These are phyloP conservation scores for Macrophomina pseudophaseolina DNA, from an alignment of 2,329 filamentous ascomycete genomes.

Conservation along the genomic window DNA sequence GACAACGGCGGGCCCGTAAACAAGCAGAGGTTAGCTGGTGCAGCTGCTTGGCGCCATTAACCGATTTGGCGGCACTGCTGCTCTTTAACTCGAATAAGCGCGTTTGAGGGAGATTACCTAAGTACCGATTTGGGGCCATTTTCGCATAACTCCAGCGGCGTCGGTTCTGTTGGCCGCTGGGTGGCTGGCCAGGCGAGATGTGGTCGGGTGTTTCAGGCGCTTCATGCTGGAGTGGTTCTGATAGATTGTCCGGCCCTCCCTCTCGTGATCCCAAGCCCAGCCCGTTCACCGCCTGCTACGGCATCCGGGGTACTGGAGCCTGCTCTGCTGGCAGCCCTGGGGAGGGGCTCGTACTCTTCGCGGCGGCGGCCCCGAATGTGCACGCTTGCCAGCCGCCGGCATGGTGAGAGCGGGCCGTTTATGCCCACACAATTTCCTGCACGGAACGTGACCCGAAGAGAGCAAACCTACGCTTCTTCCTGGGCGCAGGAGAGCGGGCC, in stretches of 20 bases:
- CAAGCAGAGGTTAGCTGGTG: not conserved
- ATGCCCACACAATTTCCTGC: not conserved
- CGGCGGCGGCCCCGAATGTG: not conserved
- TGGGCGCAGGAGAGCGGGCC: too few relatives aligned
- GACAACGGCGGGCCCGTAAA: conserved; percentile 11
- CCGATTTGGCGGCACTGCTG: not conserved
- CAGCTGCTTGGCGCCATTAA: not conserved
- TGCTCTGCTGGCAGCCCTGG: conserved; percentile 1
- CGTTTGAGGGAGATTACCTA: conserved; percentile 17
- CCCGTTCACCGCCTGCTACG: conserved; percentile 15
- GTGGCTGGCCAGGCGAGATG: not conserved
- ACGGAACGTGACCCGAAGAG: conserved; percentile 8
- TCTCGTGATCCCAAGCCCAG: conserved; percentile 15
- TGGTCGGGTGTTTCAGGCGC: conserved; percentile 20
- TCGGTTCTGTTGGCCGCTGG: not conserved
- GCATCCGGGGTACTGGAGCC: conserved; percentile 10
- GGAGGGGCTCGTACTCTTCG: not conserved
- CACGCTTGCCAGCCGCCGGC: not conserved
- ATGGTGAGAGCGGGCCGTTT: not conserved
- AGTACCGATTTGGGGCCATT: conserved; percentile 5
- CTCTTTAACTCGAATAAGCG: conserved; percentile 11
- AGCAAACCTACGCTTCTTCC: too few relatives aligned
- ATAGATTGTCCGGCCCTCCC: conserved; percentile 7
- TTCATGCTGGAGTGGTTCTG: conserved; percentile 10
- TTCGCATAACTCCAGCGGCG: not conserved